Evolutionary conservation across 2,329 filamentous ascomycete species (phyloP), one percentile per base, ranked within the genome.

Genomic region (Lasiodiplodia theobromae): DNA sequence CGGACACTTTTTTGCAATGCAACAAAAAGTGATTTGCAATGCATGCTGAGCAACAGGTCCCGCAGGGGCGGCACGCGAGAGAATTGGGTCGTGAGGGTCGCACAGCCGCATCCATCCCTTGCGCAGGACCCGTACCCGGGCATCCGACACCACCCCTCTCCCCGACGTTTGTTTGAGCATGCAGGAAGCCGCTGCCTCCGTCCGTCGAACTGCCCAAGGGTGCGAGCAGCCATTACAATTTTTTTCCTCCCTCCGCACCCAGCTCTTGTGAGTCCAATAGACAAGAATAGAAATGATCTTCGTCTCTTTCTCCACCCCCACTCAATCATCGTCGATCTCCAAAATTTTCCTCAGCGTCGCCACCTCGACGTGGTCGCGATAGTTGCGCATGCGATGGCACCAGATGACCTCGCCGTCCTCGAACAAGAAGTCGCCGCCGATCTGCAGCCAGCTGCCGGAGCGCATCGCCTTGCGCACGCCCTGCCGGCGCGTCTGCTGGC

Each of bases 311-410:
- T 21, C 7, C 12, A 34, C 8, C 10, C 21, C 16, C 49, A 28
- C 31, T 58, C 66, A 58, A 34, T 62, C 66, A 44, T 69, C 65
- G 25, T 81, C 78, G 54, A 81, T 69, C 69, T 79, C 79, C 66
- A 82, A 68, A 53, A 82, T 52, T 71, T 72, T 73, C 69, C 77
- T 72, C 52, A 82, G 68, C 25, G 76, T 73, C 40, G 66, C 65
- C 31, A 81, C 73, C 68, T 81, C 79, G 7, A 77, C 74, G 70
- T 82, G 80, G 44, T 76, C 74, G 31, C 80, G 72, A 58, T 75
- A 78, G 56, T 79, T 77, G 69, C 72, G 73, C 80, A 82, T 82
- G 14, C 80, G 77, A 73, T 82, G 78, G 68, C 80, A 81, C 80
- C 80, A 82, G 4, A 79, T 72, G 8, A 79, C 77, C 71, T 78